Evolutionary conservation across 805 yeast species (phyloP), one percentile per base, ranked within the genome.

Genomic region (Candida coleopterorum): DNA sequence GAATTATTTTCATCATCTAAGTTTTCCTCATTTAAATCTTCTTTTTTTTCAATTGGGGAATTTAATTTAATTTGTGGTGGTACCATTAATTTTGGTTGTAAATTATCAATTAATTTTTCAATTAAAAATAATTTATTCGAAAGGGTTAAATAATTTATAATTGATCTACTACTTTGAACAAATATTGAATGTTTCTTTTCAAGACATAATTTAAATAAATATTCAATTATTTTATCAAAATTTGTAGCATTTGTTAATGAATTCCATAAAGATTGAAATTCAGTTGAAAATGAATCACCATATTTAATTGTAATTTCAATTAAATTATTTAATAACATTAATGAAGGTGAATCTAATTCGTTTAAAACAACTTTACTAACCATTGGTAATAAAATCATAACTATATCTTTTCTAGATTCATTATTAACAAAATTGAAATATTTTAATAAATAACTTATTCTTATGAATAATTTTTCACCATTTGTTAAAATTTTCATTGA

Each of bases 261-360:
- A 4, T 85, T 87, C 99, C 99, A 93, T 16, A 93, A 59, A 0
- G 95, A 95, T 55, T 89, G 97, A 9, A 93, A 86, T 48, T 88
- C 97, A 48, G 82, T 83, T 29, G 86, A 85, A 46, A 86, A 77
- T 10, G 70, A 67, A 32, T 81, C 80, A 35, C 89, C 77, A 47
- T 81, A 85, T 40, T 77, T 77, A 25, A 87, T 77, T 0, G 97
- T 87, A 26, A 93, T 81, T 47, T 86, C 97, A 55, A 89, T 77
- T 37, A 90, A 60, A 44, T 89, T 88, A 43, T 74, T 75, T 46
- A 90, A 51, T 2, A 87, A 86, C 94, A 89, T 86, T 34, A 71
- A 55, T 1, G 68, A 61, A 1, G 60, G 36, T 1, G 55, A 37
- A 12, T 60, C 59, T n/a, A n/a, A n/a, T 12, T 64, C 43, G 21